Evolutionary conservation across 306 rosid species (phyloP).

Genomic region (Lathyrus oleraceus): DNA sequence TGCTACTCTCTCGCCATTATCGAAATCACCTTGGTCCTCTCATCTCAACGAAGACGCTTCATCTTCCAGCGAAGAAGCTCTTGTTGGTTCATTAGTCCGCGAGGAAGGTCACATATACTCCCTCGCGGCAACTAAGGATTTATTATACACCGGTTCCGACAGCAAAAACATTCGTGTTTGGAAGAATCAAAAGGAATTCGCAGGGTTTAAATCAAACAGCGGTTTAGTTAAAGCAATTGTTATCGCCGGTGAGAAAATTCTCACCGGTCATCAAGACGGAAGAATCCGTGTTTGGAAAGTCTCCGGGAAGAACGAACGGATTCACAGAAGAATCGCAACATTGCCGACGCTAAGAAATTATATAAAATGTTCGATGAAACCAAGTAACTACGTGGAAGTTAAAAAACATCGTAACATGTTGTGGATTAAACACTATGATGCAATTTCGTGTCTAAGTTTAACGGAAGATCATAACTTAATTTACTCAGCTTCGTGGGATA

Average conservation of each 20-base stretch:
- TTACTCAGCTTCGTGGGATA: conserved; percentile 94
- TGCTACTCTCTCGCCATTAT: conserved; percentile 50
- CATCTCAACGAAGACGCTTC: conserved; percentile 36
- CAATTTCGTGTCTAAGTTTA: conserved; percentile 68
- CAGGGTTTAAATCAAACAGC: conserved; percentile 69
- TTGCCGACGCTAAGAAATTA: conserved; percentile 66
- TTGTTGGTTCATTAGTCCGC: conserved; percentile 75
- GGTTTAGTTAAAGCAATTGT: conserved; percentile 87
- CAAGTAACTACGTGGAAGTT: conserved; percentile 77
- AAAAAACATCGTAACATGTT: conserved; percentile 48
- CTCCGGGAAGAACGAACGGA: conserved; percentile 38
- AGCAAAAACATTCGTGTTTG: conserved; percentile 92
- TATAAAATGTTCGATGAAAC: conserved; percentile 67
- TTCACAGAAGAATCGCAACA: conserved; percentile 63
- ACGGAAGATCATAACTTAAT: conserved; percentile 61
- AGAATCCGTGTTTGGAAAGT: conserved; percentile 78
- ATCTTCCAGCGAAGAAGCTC: conserved; percentile 34
- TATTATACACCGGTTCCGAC: conserved; percentile 83
- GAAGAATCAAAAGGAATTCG: conserved; percentile 73
- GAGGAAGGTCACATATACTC: conserved; percentile 95
- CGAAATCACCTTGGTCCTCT: conserved; percentile 84
- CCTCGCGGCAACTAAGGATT: conserved; percentile 65
- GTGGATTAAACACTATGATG: conserved; percentile 83
- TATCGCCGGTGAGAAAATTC: conserved; percentile 49
- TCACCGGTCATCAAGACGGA: conserved; percentile 93